Conservation (phyloP, 169 alveolate genomes). For the Plasmodium cynomolgi region DNA sequence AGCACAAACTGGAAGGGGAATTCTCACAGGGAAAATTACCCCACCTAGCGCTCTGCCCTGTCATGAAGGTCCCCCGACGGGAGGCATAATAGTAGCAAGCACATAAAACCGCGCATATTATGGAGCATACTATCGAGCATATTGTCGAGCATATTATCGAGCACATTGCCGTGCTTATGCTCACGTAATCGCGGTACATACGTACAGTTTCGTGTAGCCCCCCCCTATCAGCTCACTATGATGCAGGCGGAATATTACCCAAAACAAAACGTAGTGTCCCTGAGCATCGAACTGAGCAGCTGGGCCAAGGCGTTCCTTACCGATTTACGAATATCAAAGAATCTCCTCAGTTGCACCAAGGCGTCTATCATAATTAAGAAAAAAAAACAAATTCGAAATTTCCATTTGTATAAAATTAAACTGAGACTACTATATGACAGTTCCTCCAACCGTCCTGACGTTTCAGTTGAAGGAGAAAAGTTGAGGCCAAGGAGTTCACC, state of each 20-base stretch:
- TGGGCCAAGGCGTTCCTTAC: constrained; percentile 34
- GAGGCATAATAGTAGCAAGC: neutral
- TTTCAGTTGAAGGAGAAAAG: neutral
- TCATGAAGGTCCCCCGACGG: neutral
- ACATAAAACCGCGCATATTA: neutral
- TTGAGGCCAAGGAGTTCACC: neutral
- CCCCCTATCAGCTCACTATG: constrained; percentile 7
- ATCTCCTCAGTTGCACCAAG: constrained; percentile 15
- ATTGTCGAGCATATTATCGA: too few species aligned
- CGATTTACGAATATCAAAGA: constrained; percentile 4
- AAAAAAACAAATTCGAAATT: constrained; percentile 11
- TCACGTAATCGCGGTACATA: neutral
- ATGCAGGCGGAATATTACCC: constrained; percentile 60
- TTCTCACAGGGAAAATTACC: neutral
- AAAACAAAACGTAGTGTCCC: constrained; percentile 51
- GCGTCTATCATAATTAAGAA: constrained; percentile 37
- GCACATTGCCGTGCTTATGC: neutral
- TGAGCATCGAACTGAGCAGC: constrained; percentile 16
- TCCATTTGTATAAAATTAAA: constrained; percentile 42
- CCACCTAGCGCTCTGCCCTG: neutral
- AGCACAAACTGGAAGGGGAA: neutral
- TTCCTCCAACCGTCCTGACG: neutral
- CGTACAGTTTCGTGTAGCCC: neutral
- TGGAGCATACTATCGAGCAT: too few species aligned
- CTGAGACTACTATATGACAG: constrained; percentile 12